A percentile compares a stretch with the other conserved stretches of the same genome.
These are phyloP conservation scores for Ceratocystis variospora DNA, from an alignment of 2,329 filamentous ascomycete genomes.

Conservation along the genomic window DNA sequence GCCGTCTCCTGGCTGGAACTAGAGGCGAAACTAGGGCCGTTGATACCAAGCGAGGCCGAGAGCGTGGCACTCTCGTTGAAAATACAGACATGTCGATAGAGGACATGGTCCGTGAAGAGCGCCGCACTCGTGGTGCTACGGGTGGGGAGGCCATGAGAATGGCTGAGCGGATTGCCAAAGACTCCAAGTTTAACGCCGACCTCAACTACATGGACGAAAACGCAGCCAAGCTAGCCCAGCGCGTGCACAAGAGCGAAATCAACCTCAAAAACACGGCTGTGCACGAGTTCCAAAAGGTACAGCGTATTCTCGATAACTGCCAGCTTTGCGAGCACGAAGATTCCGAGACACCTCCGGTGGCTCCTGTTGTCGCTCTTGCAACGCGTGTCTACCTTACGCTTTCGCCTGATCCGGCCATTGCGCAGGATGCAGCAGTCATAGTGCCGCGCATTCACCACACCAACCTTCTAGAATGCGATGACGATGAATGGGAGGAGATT, in stretches of 20 bases:
- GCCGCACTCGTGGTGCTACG: slow-evolving; percentile 61
- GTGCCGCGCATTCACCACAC: slow-evolving; percentile 74
- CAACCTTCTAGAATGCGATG: slow-evolving; percentile 93
- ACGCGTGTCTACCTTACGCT: slow-evolving; percentile 81
- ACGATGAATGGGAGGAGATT: slow-evolving; percentile 98
- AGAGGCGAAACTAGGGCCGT: slow-evolving; percentile 63
- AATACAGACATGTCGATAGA: slow-evolving; percentile 94
- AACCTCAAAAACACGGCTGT: slow-evolving; percentile 82
- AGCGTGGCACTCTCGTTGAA: slow-evolving; percentile 72
- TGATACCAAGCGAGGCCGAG: slow-evolving; percentile 65
- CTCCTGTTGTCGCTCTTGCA: slow-evolving; percentile 72
- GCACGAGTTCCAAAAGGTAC: slow-evolving; percentile 77
- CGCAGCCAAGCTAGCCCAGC: slow-evolving; percentile 72
- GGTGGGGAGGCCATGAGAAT: slow-evolving; percentile 71
- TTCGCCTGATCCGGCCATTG: slow-evolving; percentile 77
- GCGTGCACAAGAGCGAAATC: slow-evolving; percentile 74
- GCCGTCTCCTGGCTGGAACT: slow-evolving; percentile 66
- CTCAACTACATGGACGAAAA: slow-evolving; percentile 98
- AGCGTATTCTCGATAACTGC: slow-evolving; percentile 71
- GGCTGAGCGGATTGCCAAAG: slow-evolving; percentile 87
- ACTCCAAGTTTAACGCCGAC: slow-evolving; percentile 78
- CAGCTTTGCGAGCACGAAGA: slow-evolving; percentile 91
- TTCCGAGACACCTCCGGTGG: slow-evolving; percentile 54
- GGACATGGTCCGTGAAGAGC: slow-evolving; percentile 93
- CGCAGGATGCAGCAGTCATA: slow-evolving; percentile 70